A percentile compares a stretch with the other conserved stretches of the same genome.
phyloP scores from a whole-genome alignment of 169 alveolate genomes.

The Babesia ovata region DNA sequence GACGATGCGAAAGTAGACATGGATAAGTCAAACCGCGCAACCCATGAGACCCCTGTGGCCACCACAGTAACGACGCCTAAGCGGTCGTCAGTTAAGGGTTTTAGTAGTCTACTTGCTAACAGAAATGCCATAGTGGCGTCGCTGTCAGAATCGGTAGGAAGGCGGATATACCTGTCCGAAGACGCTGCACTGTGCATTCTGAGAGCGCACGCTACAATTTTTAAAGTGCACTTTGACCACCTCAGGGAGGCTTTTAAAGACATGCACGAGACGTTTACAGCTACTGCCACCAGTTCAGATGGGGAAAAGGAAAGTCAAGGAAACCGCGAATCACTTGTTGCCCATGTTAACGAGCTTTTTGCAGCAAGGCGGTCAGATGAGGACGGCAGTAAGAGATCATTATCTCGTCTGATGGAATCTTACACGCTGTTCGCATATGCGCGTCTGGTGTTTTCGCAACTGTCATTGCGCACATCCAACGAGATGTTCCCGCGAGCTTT shows the following conservation, averaged over 20 bases:
- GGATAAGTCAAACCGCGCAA: no score
- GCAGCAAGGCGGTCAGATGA: background rate
- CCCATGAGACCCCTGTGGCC: background rate
- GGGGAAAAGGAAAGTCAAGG: no score
- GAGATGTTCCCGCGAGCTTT: constrained; percentile 14
- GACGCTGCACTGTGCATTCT: constrained; percentile 4
- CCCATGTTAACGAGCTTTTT: no score
- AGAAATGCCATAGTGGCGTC: constrained; percentile 8
- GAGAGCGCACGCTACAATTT: constrained; percentile 28
- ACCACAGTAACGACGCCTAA: background rate
- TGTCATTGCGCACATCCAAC: background rate
- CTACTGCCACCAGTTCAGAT: background rate
- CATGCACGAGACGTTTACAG: constrained; percentile 2
- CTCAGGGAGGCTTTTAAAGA: constrained; percentile 7
- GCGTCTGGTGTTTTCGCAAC: background rate
- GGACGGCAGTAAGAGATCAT: background rate
- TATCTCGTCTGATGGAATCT: background rate
- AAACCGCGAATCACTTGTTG: no score
- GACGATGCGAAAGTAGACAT: no score
- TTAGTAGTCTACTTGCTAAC: background rate
- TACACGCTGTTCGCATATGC: constrained; percentile 10
- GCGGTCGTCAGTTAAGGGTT: background rate
- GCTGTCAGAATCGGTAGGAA: background rate
- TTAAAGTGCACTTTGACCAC: constrained; percentile 34
- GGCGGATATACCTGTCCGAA: constrained; percentile 29